phyloP scores from a whole-genome alignment of 2,329 filamentous ascomycete genomes.

The Diatrype stigma region DNA sequence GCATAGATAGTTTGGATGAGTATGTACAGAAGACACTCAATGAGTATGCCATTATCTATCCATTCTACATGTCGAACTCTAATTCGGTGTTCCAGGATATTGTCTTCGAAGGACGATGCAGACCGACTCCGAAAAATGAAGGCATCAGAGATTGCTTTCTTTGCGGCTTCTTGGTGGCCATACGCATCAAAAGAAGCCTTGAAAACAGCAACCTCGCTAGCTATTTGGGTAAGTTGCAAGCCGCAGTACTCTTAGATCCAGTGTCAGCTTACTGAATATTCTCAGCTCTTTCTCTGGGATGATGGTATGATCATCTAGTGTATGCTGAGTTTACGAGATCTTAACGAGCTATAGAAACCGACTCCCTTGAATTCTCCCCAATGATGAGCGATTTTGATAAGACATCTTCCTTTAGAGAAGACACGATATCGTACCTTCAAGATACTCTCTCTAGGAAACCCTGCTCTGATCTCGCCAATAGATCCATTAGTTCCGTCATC shows the following conservation, averaged over 20 bases:
- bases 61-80: too few species aligned
- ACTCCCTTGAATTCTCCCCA: slow-evolving; percentile 8
- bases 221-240: slow-evolving; percentile 4
- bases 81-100: slow-evolving; percentile 1
- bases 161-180: slow-evolving; percentile 6
- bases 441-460: slow-evolving; percentile 1
- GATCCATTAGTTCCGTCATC: too few species aligned
- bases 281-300: slow-evolving; percentile 11
- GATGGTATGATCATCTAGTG: slow-evolving; percentile 5
- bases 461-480: too few species aligned
- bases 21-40: too few species aligned
- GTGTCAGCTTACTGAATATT: too few species aligned
- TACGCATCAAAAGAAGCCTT: slow-evolving; percentile 3
- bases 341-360: slow-evolving; percentile 8
- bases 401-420: slow-evolving; percentile 7
- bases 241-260: too few species aligned
- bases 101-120: neutral
- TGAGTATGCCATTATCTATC: too few species aligned
- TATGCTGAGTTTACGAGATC: neutral
- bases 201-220: neutral
- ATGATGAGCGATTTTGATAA: slow-evolving; percentile 5
- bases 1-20: too few species aligned
- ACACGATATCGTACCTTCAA: slow-evolving; percentile 6
- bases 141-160: neutral
- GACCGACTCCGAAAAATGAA: slow-evolving; percentile 3